Evolutionary conservation across 495 filamentous ascomycete species (phyloP).

Genomic region (Penicillium steckii): DNA sequence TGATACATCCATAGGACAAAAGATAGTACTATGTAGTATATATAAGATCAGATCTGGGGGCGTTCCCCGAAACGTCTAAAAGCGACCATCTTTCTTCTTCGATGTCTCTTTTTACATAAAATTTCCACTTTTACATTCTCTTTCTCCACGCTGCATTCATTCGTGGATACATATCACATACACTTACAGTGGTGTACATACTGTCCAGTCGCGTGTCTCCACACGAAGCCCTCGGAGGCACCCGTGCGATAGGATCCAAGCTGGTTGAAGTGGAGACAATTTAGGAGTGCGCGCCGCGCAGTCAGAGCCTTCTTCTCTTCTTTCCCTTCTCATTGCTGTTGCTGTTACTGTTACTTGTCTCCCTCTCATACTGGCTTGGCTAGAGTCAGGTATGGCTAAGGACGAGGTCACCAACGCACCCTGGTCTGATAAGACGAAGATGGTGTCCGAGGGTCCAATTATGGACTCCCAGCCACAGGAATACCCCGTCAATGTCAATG

Average conservation of each 20-base stretch:
- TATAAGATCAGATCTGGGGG: not conserved
- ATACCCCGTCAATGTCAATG: conserved; percentile 1
- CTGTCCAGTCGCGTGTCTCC: conserved; percentile 24
- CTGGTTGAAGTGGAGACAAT: conserved; percentile 5
- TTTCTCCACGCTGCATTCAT: conserved; percentile 16
- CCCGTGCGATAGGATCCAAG: conserved; percentile 4
- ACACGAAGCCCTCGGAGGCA: conserved; percentile 17
- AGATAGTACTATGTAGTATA: not conserved
- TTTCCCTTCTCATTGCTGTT: conserved; percentile 5
- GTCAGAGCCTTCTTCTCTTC: conserved; percentile 9
- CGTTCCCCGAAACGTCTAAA: not conserved
- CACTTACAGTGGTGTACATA: conserved; percentile 7
- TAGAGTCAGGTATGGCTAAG: conserved; percentile 26
- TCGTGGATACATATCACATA: no score
- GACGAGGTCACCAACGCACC: conserved; percentile 17
- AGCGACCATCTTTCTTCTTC: not conserved
- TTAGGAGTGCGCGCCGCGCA: conserved; percentile 5
- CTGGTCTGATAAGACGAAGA: conserved; percentile 30
- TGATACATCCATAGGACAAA: no score
- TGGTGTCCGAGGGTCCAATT: conserved; percentile 28
- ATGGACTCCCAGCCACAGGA: conserved; percentile 21
- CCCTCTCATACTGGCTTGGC: no score
- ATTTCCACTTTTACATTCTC: conserved; percentile 29
- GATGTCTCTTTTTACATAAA: not conserved
- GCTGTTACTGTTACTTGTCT: not conserved